Evolutionary conservation across 2,329 filamentous ascomycete genomes (phyloP).

Genomic region (Pyrenophora seminiperda): DNA sequence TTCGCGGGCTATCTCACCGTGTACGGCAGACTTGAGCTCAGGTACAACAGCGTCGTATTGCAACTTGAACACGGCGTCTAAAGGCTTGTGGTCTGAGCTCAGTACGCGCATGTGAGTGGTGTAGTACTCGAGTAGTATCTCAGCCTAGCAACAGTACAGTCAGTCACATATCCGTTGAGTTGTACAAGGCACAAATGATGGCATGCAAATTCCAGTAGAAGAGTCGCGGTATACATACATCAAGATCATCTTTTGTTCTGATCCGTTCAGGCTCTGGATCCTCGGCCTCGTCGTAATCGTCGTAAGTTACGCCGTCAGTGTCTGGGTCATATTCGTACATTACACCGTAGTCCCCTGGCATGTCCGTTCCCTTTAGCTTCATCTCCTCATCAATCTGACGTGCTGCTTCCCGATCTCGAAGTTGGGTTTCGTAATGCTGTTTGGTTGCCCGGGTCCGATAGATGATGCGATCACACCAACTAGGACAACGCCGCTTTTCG

Average conservation of each 20-base stretch:
- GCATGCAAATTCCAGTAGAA: not conserved
- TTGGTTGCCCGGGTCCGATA: constrained; percentile 78
- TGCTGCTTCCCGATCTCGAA: constrained; percentile 68
- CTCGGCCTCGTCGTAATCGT: constrained; percentile 41
- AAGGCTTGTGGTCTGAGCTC: constrained; percentile 94
- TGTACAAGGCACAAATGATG: no score
- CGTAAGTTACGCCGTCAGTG: constrained; percentile 64
- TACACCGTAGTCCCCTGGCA: constrained; percentile 77
- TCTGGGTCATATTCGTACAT: constrained; percentile 91
- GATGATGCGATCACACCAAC: constrained; percentile 95
- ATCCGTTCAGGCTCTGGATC: constrained; percentile 56
- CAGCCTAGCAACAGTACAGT: constrained; percentile 42
- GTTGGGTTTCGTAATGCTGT: constrained; percentile 66
- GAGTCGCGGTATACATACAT: constrained; percentile 23
- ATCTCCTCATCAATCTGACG: constrained; percentile 81
- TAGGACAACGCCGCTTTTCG: constrained; percentile 89
- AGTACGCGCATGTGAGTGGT: constrained; percentile 85
- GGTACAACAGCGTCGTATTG: constrained; percentile 87
- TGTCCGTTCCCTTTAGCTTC: constrained; percentile 76
- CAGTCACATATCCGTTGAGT: not conserved
- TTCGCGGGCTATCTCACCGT: constrained; percentile 84
- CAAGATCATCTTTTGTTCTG: constrained; percentile 63
- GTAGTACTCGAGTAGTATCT: constrained; percentile 69
- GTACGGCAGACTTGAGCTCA: constrained; percentile 79
- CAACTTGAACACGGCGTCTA: constrained; percentile 80